Evolutionary conservation across 495 filamentous ascomycete species (phyloP), one percentile per base, ranked within the genome.

Genomic region (Xeromyces bisporus): DNA sequence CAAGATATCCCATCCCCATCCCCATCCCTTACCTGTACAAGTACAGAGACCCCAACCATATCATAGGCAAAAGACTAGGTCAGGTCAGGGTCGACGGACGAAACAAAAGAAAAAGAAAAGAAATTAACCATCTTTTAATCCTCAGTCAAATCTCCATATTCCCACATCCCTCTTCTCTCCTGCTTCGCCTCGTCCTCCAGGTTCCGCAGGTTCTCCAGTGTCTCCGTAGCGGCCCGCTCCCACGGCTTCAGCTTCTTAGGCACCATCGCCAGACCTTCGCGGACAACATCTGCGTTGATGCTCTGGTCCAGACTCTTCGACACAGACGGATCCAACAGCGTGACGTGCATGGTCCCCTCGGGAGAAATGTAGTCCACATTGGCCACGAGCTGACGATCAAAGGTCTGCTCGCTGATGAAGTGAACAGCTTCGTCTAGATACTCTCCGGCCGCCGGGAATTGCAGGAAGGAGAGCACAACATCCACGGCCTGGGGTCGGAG

Each of bases 141-240:
- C 59, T 87, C 83, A 10, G 77, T 85, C 50, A 91, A 60, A 55
- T 96, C 91, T 35, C 91, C 91, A 59, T 96, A 96, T 64, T 96
- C 86, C 85, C 85, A 96, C 64, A 93, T 87, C 26, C 91, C 91
- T 32, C 71, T 63, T 34, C 80, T 69, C 37, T 71, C 71, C 6
- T 64, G 51, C 65, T 82, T 89, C 2, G 91, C 89, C 54, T 73
- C 64, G 10, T 66, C 56, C 58, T 93, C 74, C 34, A 69, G 68
- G 43, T 67, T 64, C 37, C 60, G 71, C 34, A 93, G 62, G 33
- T 55, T 47, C 7, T 53, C 70, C 39, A 96, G 54, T 11, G 80
- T 70, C 16, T 79, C 74, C 34, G 64, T 65, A 15, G 73, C 76
- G 6, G 74, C 75, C 23, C 72, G 61, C 62, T 97, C 89, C 79